Evolutionary conservation across 179 eudicot species (phyloP).

Genomic region (Corrigiola litoralis): DNA sequence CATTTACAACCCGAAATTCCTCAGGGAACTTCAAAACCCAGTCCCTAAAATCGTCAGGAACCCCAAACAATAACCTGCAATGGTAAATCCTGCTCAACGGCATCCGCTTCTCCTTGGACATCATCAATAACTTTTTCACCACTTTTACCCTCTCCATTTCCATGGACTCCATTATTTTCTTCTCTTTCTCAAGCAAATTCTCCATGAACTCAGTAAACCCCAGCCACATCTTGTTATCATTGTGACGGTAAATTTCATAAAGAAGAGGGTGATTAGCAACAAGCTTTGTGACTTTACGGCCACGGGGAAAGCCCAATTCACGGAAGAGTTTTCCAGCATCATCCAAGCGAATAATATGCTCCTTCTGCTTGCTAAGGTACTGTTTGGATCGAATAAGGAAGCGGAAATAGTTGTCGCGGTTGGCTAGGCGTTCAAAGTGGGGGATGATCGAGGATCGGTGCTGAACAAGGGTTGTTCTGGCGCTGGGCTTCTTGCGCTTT

Average conservation of each 20-base stretch:
- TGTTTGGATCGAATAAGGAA: constrained; percentile 68
- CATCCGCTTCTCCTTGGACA: constrained; percentile 62
- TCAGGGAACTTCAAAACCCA: constrained; percentile 60
- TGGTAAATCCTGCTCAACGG: constrained; percentile 74
- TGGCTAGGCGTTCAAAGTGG: constrained; percentile 57
- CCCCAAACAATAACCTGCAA: constrained; percentile 65
- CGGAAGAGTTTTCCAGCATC: constrained; percentile 83
- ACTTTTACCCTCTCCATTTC: constrained; percentile 56
- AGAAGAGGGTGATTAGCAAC: constrained; percentile 64
- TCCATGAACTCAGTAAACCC: constrained; percentile 86
- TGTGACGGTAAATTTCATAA: constrained; percentile 64
- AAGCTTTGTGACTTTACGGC: constrained; percentile 58
- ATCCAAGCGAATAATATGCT: constrained; percentile 69
- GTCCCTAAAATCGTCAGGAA: constrained; percentile 86
- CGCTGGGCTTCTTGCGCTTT: constrained; percentile 53
- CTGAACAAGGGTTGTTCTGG: constrained; percentile 61
- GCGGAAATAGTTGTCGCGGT: constrained; percentile 50
- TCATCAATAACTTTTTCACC: constrained; percentile 77
- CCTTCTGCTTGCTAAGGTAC: constrained; percentile 67
- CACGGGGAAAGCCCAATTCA: constrained; percentile 87
- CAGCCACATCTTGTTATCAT: constrained; percentile 68
- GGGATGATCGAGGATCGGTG: constrained; percentile 39
- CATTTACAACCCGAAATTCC: constrained; percentile 49
- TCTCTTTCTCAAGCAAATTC: constrained; percentile 47
- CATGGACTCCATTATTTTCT: constrained; percentile 31